Conservation (phyloP, 2,329 filamentous ascomycete genomes). For the Pseudopyricularia cyperi region DNA sequence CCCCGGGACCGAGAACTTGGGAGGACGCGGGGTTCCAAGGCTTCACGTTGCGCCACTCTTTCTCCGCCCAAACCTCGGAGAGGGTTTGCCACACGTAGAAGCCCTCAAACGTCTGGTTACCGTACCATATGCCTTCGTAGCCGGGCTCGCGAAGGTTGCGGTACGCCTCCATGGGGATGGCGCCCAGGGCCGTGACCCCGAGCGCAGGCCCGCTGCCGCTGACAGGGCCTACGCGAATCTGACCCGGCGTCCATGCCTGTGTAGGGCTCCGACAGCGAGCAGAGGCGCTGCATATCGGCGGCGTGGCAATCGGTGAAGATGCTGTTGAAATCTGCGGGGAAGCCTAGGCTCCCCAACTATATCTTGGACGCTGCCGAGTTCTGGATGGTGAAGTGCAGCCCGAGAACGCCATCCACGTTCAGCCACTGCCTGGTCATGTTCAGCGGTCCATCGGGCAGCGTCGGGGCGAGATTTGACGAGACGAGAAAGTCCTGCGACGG, state of each 20-base stretch:
- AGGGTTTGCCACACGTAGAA: conserved; percentile 48
- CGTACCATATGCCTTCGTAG: conserved; percentile 26
- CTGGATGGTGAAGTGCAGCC: conserved; percentile 34
- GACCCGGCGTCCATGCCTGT: conserved; percentile 46
- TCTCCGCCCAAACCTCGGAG: conserved; percentile 39
- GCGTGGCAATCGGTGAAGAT: conserved; percentile 41
- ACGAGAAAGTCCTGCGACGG: background rate
- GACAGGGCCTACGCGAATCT: conserved; percentile 38
- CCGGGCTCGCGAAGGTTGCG: conserved; percentile 33
- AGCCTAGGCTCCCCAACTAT: conserved; percentile 43
- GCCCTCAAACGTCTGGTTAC: conserved; percentile 43
- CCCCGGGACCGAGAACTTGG: conserved; percentile 25
- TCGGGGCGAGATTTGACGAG: conserved; percentile 16
- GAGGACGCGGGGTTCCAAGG: conserved; percentile 45
- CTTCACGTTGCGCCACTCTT: conserved; percentile 34
- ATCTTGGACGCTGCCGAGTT: conserved; percentile 26
- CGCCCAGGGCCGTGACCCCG: conserved; percentile 37
- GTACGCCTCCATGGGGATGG: conserved; percentile 39
- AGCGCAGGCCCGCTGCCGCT: conserved; percentile 38
- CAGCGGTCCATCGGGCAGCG: conserved; percentile 13
- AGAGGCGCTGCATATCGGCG: conserved; percentile 32
- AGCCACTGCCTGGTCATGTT: conserved; percentile 39
- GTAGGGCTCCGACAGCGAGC: conserved; percentile 45
- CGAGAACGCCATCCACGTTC: conserved; percentile 31
- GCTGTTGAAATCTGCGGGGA: conserved; percentile 49